phyloP scores from a whole-genome alignment of 225 moss, liverwort and hornwort species.

The Physcomitrellopsis africana region DNA sequence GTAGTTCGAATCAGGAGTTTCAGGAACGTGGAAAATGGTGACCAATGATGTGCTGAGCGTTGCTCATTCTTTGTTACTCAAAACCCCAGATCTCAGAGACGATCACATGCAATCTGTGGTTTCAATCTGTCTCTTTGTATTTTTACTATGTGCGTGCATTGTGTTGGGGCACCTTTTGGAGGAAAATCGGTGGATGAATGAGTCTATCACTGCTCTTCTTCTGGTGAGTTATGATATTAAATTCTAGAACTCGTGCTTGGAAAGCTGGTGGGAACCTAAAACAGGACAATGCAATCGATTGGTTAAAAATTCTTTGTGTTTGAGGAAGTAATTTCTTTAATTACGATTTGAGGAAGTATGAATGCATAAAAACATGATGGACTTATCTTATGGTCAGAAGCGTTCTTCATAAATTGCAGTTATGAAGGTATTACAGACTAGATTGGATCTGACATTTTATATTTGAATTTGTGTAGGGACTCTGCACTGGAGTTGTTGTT shows the following conservation, averaged over 20 bases:
- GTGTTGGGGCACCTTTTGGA: conserved; percentile 90
- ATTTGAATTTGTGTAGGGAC: conserved; percentile 46
- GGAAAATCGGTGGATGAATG: conserved; percentile 98
- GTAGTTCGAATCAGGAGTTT: background rate
- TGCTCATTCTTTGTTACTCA: conserved; percentile 44
- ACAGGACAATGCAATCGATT: background rate
- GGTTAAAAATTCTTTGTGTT: background rate
- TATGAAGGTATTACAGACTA: conserved; percentile 6
- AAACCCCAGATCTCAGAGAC: conserved; percentile 32
- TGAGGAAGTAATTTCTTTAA: background rate
- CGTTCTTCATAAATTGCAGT: background rate
- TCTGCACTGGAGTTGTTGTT: conserved; percentile 69
- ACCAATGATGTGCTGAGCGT: conserved; percentile 8
- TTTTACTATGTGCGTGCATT: conserved; percentile 84
- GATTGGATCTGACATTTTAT: background rate
- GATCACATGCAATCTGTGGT: conserved; percentile 83
- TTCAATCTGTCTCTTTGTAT: conserved; percentile 80
- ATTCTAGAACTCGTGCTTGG: background rate
- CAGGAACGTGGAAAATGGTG: conserved; percentile 40
- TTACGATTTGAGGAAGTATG: background rate
- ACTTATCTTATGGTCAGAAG: background rate
- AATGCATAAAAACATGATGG: background rate
- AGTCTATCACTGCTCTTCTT: conserved; percentile 87
- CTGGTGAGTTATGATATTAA: conserved; percentile 37
- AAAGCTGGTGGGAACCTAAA: too few relatives aligned